These are phyloP conservation scores for Neospora caninum DNA, from an alignment of 169 alveolate species.

Conservation along the genomic window DNA sequence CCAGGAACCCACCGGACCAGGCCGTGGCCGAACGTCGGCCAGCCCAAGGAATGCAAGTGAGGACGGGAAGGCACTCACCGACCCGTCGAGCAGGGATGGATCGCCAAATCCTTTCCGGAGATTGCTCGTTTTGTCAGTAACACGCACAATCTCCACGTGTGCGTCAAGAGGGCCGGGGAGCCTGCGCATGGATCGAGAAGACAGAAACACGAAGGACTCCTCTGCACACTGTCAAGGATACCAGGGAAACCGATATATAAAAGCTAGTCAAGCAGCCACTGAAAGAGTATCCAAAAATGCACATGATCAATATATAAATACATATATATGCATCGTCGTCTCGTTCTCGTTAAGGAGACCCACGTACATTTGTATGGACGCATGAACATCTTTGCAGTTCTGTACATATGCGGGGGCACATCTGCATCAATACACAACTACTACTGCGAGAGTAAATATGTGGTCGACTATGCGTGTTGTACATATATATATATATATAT, in stretches of 20 bases:
- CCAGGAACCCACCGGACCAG: neutral
- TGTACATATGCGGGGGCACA: neutral
- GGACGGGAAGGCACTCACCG: neutral
- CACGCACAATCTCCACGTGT: neutral
- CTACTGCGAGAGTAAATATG: no score
- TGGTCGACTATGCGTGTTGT: no score
- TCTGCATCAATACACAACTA: neutral
- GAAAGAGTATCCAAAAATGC: no score
- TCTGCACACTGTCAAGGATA: no score
- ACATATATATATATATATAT: no score
- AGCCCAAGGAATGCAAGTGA: neutral
- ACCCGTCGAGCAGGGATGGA: neutral
- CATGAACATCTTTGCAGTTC: neutral
- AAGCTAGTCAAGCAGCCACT: no score
- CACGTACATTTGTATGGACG: neutral
- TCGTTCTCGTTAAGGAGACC: neutral
- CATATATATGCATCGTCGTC: neutral
- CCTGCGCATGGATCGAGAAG: neutral
- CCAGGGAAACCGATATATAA: no score
- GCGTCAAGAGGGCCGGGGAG: neutral
- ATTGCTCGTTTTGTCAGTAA: neutral
- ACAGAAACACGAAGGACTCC: neutral
- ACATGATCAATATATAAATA: no score
- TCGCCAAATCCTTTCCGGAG: neutral
- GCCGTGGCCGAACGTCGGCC: neutral